phyloP scores from a whole-genome alignment of 2,329 filamentous ascomycete genomes.

The Diaporthe ilicicola region DNA sequence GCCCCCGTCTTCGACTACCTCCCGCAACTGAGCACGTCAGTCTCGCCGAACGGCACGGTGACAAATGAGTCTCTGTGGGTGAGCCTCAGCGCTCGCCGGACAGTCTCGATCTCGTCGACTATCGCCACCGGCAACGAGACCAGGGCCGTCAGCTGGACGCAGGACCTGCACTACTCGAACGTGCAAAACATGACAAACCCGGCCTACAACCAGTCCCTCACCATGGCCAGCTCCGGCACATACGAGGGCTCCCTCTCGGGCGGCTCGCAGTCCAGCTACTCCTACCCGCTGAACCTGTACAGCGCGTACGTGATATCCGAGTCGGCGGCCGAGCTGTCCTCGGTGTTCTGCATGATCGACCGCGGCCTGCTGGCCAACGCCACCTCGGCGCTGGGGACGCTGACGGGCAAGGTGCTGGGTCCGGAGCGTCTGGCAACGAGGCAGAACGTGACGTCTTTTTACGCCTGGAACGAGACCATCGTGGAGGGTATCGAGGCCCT shows the following conservation, averaged over 20 bases:
- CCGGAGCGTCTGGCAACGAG: constrained; percentile 37
- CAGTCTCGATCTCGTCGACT: constrained; percentile 40
- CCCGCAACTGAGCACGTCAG: constrained; percentile 36
- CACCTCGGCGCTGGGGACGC: constrained; percentile 36
- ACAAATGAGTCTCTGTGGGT: constrained; percentile 43
- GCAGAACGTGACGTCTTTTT: constrained; percentile 43
- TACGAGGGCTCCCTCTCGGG: constrained; percentile 37
- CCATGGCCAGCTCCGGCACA: constrained; percentile 40
- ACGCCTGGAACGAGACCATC: constrained; percentile 44
- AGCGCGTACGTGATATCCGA: constrained; percentile 42
- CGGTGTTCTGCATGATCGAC: constrained; percentile 42
- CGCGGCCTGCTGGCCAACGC: constrained; percentile 40
- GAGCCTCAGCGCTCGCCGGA: constrained; percentile 38
- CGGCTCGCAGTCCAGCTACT: constrained; percentile 37
- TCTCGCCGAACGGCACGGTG: constrained; percentile 35
- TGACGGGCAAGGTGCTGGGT: constrained; percentile 37
- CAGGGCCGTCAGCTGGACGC: constrained; percentile 37
- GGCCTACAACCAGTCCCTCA: constrained; percentile 42
- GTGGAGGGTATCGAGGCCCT: constrained; percentile 40
- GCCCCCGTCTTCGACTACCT: constrained; percentile 38
- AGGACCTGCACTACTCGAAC: constrained; percentile 42
- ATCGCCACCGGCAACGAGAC: constrained; percentile 35
- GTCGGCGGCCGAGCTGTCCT: constrained; percentile 41
- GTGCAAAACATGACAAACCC: constrained; percentile 44
- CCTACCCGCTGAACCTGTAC: constrained; percentile 44